Evolutionary conservation across 176 grass and related monocot genomes (phyloP).

Genomic region (Eremochloa ophiuroides): DNA sequence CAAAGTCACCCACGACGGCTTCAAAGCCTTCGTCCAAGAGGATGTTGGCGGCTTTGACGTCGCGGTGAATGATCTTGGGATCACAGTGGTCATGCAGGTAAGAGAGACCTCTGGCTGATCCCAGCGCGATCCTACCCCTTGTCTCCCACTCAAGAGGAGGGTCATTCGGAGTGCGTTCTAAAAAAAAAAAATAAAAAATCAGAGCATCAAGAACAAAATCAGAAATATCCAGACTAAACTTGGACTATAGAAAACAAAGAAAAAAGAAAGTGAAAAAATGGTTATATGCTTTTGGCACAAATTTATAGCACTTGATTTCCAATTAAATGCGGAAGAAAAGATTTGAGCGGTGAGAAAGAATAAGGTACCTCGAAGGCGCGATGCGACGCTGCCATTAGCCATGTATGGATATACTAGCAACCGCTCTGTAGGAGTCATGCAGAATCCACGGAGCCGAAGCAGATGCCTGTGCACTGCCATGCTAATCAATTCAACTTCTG

Average conservation of each 20-base stretch:
- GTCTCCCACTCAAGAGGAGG: conserved; percentile 55
- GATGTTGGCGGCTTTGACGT: conserved; percentile 78
- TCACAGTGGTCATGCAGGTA: conserved; percentile 89
- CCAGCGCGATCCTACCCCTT: conserved; percentile 56
- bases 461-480: conserved; percentile 81
- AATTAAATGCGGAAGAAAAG: background rate
- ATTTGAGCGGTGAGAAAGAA: background rate
- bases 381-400: conserved; percentile 71
- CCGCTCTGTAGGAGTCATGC: conserved; percentile 87
- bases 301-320: background rate
- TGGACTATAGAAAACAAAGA: background rate
- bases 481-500: conserved; percentile 85
- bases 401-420: conserved; percentile 78
- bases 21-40: conserved; percentile 69
- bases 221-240: background rate
- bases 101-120: conserved; percentile 64
- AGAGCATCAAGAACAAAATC: background rate
- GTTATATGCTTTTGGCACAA: background rate
- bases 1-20: conserved; percentile 74
- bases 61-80: conserved; percentile 82
- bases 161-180: conserved; percentile 51
- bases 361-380: conserved; percentile 61
- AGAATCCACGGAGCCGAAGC: conserved; percentile 72
- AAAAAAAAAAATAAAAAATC: background rate
- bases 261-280: background rate